Percentiles rank a stretch among this genome's conserved stretches.
Evolutionary conservation across 1,139 yeast genomes (phyloP).

Genomic region (Geotrichum histeridarum): DNA sequence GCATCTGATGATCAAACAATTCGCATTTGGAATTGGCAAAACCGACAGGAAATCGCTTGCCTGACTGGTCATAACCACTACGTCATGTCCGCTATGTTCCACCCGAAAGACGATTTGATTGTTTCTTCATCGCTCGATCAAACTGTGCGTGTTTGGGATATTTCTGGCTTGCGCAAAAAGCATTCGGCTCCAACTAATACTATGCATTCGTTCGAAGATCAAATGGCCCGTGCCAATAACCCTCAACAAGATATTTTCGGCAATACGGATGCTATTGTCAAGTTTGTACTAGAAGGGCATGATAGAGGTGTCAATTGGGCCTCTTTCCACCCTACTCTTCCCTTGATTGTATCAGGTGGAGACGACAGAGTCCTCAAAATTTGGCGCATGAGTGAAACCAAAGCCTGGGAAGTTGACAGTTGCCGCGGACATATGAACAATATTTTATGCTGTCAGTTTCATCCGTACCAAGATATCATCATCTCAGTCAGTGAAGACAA

Average conservation of each 20-base stretch:
- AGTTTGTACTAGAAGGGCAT: slow-evolving; percentile 95
- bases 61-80: slow-evolving; percentile 97
- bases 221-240: slow-evolving; percentile 49
- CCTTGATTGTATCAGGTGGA: slow-evolving; percentile 91
- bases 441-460: slow-evolving; percentile 84
- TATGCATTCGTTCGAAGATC: slow-evolving; percentile 64
- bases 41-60: slow-evolving; percentile 94
- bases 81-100: slow-evolving; percentile 97
- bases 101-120: slow-evolving; percentile 88
- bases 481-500: slow-evolving; percentile 94
- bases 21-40: slow-evolving; percentile 99
- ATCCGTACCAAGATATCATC: slow-evolving; percentile 88
- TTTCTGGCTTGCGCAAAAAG: slow-evolving; percentile 88
- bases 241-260: slow-evolving; percentile 87
- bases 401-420: slow-evolving; percentile 99
- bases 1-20: slow-evolving; percentile 98
- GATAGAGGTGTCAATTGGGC: slow-evolving; percentile 99
- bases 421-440: slow-evolving; percentile 96
- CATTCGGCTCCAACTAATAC: slow-evolving; percentile 70
- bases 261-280: slow-evolving; percentile 87
- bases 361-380: slow-evolving; percentile 93
- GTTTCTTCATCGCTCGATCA: slow-evolving; percentile 96
- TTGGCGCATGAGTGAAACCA: slow-evolving; percentile 97
- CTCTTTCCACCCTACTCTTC: slow-evolving; percentile 92
- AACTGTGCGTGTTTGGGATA: slow-evolving; percentile 99